Percentiles rank a stretch among this genome's conserved stretches.
These are phyloP conservation scores for Cladophialophora exuberans DNA, from an alignment of 2,329 filamentous ascomycete species.

Conservation along the genomic window DNA sequence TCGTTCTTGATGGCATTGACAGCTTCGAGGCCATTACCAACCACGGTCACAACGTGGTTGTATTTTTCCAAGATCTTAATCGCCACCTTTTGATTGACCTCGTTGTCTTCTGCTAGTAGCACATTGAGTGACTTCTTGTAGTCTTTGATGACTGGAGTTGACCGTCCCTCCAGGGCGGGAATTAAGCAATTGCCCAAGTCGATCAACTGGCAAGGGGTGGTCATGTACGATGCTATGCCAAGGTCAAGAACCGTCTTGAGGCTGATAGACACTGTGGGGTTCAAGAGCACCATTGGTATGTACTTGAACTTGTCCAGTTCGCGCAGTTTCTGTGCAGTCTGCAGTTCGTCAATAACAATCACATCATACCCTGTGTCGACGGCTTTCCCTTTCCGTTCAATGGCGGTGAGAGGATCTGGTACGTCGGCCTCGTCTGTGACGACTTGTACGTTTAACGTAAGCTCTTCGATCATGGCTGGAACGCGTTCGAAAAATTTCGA, in stretches of 20 bases:
- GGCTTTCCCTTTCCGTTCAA: constrained; percentile 51
- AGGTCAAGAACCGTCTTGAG: constrained; percentile 92
- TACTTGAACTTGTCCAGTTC: constrained; percentile 96
- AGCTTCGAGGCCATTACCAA: constrained; percentile 91
- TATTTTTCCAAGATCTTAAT: constrained; percentile 98
- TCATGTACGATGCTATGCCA: constrained; percentile 99
- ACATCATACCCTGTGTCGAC: constrained; percentile 80
- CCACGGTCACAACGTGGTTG: constrained; percentile 71
- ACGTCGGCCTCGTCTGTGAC: constrained; percentile 76
- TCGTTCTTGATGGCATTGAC: constrained; percentile 90
- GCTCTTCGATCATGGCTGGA: constrained; percentile 72
- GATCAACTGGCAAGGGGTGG: constrained; percentile 89
- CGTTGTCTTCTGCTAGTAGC: constrained; percentile 92
- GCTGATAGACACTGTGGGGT: constrained; percentile 85
- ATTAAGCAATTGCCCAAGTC: constrained; percentile 96
- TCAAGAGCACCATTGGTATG: constrained; percentile 90
- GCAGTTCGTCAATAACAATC: constrained; percentile 91
- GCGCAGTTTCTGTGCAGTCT: constrained; percentile 81
- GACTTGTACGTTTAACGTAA: constrained; percentile 80
- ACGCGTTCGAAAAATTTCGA: constrained; percentile 79
- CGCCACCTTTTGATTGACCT: constrained; percentile 92
- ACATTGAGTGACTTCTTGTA: constrained; percentile 96
- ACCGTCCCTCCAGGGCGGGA: constrained; percentile 88
- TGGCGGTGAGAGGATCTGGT: constrained; percentile 52
- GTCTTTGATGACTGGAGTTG: constrained; percentile 87